phyloP scores from a whole-genome alignment of 306 rosid genomes.

The Ziziphus jujuba region DNA sequence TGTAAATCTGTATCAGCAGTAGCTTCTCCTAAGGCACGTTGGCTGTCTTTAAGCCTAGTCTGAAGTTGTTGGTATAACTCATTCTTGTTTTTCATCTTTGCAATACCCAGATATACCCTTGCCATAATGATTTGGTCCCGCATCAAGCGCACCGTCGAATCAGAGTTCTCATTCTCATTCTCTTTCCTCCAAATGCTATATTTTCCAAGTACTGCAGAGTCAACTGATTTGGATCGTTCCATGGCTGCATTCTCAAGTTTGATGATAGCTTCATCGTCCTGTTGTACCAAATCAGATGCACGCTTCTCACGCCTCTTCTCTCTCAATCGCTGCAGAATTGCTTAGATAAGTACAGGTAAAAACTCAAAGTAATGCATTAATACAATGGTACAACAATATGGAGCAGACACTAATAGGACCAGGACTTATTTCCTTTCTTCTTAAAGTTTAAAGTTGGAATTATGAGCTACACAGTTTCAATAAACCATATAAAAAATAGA shows the following conservation, averaged over 20 bases:
- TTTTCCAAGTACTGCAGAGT: slow-evolving; percentile 75
- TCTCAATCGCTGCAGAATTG: slow-evolving; percentile 66
- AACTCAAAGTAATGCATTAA: background rate
- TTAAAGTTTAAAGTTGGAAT: background rate
- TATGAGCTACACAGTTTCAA: slow-evolving; percentile 8
- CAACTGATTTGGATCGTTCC: slow-evolving; percentile 80
- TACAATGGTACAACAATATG: slow-evolving; percentile 4
- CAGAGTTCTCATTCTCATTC: slow-evolving; percentile 66
- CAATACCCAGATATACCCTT: slow-evolving; percentile 79
- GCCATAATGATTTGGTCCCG: slow-evolving; percentile 96
- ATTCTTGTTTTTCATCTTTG: slow-evolving; percentile 59
- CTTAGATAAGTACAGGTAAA: slow-evolving; percentile 20
- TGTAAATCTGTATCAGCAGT: slow-evolving; percentile 64
- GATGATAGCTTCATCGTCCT: slow-evolving; percentile 54
- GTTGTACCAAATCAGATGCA: slow-evolving; percentile 64
- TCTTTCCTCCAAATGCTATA: slow-evolving; percentile 97
- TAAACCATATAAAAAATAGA: slow-evolving; percentile 11
- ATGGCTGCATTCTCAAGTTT: slow-evolving; percentile 89
- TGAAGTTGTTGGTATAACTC: slow-evolving; percentile 61
- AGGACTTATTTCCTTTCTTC: background rate
- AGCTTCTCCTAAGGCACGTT: slow-evolving; percentile 73
- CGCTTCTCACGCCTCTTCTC: slow-evolving; percentile 70
- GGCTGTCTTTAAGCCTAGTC: slow-evolving; percentile 58
- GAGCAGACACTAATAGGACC: background rate
- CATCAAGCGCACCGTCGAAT: slow-evolving; percentile 75